Base-by-base conservation (phyloP, 371 early-diverging fungal species). In the Syncephalastrum sp. region DNA sequence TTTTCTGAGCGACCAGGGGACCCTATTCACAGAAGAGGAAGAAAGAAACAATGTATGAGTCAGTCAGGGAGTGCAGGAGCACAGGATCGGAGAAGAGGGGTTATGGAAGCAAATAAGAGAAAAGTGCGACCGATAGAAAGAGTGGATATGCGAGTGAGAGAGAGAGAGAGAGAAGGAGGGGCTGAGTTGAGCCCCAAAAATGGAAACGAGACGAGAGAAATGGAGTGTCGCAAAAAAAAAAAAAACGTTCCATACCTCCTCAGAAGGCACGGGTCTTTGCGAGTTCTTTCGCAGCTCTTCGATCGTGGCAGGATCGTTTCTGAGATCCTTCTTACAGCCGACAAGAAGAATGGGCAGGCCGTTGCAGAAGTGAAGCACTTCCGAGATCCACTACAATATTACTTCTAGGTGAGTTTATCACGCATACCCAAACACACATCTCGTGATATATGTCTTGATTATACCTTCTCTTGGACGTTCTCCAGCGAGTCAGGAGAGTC, bases 321-420 rank as follows among this genome's bases (percentile, higher is more conserved):
- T 82, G 65, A 95, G 72, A 74, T 98, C 98, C 69, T 81, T 89
- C 83, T 98, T 96, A 74, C 88, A 86, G 13, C 86, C 98, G 57
- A 95, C 90, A 38, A 97, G 77, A 47, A 95, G 59, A 59, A 95
- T 86, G 16, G 95, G 97, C 51, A 94, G 75, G 19, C 89, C 90
- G 57, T 82, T 79, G 70, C 94, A 93, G 69, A 92, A 93, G 65
- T 92, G 92, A 64, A 87, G 82, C 23, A 94, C 93, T 73, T 95
- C 97, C 25, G 90, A 86, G 62, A 92, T 86, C 97, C 97, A 96
- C 92, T 94, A 66, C 33, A 14, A 23, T 33, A 19, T 15, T 3
- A 14, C 17, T 16, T 5, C 15, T 47, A 5, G 27, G n/a, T 57
- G 45, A 54, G 45, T 16, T 42, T 52, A 52, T 41, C 53, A 43